Evolutionary conservation across 2,329 filamentous ascomycete genomes (phyloP), one percentile per base, ranked within the genome.

Genomic region (Colletotrichum cuscutae): DNA sequence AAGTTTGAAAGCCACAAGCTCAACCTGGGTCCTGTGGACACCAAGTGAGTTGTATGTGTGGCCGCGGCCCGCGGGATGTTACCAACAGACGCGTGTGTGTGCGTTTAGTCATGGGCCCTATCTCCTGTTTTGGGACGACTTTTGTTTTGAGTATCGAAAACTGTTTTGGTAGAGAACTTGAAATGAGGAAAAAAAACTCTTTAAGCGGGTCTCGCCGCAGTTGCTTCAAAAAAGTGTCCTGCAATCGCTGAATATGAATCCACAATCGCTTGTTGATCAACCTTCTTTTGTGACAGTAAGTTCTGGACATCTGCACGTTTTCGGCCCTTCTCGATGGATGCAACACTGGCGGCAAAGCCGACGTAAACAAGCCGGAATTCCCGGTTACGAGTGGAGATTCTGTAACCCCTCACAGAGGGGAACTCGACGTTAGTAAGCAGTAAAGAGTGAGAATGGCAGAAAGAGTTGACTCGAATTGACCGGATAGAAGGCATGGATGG

Each of bases 1-100:
- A 58, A 56, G 46, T 74, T 74, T n/a, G 62, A 72, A 42, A 65
- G 59, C 24, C 46, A 72, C 65, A 22, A 72, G 42, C 42, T 72
- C 37, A 69, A 72, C 19, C 59, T 52, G 57, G 68, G 57, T n/a
- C 57, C 63, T 53, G 57, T 58, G 64, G 68, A 71, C 28, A 58
- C 63, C 42, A 56, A 71, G 61, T 71, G 54, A 66, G n/a, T 54
- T 30, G 54, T 37, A 11, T 37, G 56, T 37, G 12, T 37, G 30
- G 2, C 30, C 35, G 35, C 35, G 35, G 35, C 13, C 35, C 19
- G 42, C 42, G 42, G 42, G 15, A 46, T 46, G 42, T 46, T 19
- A 0, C 42, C 42, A 1, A n/a, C 42, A n/a, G 42, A 46, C 42
- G 42, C 42, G 42, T 46, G 42, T 46, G 42, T 46, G 42, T 9